Percentiles rank a stretch among this genome's conserved stretches.
Conservation (phyloP, 2,329 filamentous ascomycete genomes). For the Colletotrichum caudatum region DNA sequence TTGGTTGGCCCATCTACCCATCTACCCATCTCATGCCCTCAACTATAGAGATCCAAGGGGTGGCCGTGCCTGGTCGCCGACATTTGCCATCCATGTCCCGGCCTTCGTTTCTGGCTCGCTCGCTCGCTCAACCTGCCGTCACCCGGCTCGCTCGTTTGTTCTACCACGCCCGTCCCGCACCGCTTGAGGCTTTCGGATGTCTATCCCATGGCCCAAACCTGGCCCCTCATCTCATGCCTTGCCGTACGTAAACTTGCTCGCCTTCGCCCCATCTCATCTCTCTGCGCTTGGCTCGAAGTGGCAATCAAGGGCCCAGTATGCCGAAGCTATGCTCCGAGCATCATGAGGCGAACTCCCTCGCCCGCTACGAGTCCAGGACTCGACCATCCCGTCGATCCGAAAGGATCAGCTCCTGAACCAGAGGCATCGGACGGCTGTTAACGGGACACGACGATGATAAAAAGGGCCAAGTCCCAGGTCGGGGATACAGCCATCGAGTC, state of each 20-base stretch:
- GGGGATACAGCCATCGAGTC: background rate
- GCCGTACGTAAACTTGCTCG: constrained; percentile 9
- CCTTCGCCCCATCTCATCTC: background rate
- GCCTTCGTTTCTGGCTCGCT: background rate
- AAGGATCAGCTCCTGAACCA: background rate
- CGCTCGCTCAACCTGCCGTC: constrained; percentile 14
- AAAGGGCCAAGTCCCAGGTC: constrained; percentile 5
- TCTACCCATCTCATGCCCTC: background rate
- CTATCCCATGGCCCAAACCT: constrained; percentile 20
- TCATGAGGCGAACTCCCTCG: constrained; percentile 14
- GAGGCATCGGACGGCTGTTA: background rate
- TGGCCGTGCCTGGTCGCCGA: constrained; percentile 10
- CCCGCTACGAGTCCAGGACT: constrained; percentile 1
- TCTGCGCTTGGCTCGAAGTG: constrained; percentile 32
- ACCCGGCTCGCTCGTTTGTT: background rate
- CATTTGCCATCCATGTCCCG: constrained; percentile 18
- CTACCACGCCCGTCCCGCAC: constrained; percentile 12
- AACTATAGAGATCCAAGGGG: background rate
- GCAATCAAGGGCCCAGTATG: constrained; percentile 27
- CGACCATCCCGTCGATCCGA: constrained; percentile 35
- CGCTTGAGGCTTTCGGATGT: constrained; percentile 25
- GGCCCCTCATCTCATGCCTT: background rate
- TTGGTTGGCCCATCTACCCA: constrained; percentile 33
- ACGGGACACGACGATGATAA: constrained; percentile 18
- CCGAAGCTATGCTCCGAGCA: constrained; percentile 26